A percentile compares a stretch with the other conserved stretches of the same genome.
Evolutionary conservation across 495 filamentous ascomycete genomes (phyloP).

Genomic region (Xylaria castorea): DNA sequence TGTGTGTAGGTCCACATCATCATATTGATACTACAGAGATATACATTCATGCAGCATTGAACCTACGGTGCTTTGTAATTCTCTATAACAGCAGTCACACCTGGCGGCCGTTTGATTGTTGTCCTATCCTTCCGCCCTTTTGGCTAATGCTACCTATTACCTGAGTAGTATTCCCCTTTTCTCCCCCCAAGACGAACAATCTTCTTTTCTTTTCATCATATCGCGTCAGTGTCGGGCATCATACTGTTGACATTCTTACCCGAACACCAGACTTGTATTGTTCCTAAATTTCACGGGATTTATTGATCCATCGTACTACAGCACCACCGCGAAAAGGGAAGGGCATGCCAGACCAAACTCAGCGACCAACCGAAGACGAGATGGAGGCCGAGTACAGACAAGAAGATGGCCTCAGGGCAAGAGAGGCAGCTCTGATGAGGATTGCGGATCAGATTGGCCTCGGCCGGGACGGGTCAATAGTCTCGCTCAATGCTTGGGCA

Average conservation of each 20-base stretch:
- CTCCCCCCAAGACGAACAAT: neutral
- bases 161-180: neutral
- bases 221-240: neutral
- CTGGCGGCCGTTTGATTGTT: neutral
- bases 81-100: neutral
- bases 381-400: neutral
- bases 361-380: neutral
- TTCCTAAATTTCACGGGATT: neutral
- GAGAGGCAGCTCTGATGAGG: neutral
- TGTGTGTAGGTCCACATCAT: too few relatives aligned
- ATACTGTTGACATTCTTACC: neutral
- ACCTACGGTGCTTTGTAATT: neutral
- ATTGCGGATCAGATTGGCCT: neutral
- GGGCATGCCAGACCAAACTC: neutral
- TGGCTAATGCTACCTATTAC: neutral
- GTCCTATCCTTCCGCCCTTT: neutral
- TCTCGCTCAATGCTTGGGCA: neutral
- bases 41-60: neutral
- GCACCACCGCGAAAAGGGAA: neutral
- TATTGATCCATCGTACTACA: neutral
- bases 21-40: neutral
- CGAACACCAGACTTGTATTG: neutral
- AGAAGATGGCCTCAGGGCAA: neutral
- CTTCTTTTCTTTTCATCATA: neutral
- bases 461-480: neutral